A percentile compares a stretch with the other conserved stretches of the same genome.
Evolutionary conservation across 139 green algal genomes (phyloP).

Genomic region (Astrephomene gubernaculifera): DNA sequence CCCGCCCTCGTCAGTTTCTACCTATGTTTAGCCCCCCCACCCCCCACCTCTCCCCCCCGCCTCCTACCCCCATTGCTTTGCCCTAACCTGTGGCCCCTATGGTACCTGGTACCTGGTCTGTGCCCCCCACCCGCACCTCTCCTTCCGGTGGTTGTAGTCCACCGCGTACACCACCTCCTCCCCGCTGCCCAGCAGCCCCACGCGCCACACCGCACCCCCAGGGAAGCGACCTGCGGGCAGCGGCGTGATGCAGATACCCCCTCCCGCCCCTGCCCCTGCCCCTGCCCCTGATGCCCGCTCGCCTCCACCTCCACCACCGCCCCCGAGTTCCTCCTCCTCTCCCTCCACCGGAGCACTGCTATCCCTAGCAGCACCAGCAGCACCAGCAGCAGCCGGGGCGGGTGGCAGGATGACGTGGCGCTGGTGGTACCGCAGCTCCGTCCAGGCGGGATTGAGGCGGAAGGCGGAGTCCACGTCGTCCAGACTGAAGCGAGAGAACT

Average conservation of each 20-base stretch:
- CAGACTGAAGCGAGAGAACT: constrained; percentile 80
- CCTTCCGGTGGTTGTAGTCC: constrained; percentile 90
- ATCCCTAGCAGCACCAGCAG: constrained; percentile 46
- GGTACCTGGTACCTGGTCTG: too few species aligned
- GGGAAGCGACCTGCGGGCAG: constrained; percentile 86
- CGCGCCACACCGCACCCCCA: constrained; percentile 88
- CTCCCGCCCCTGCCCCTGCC: not conserved
- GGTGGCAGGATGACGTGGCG: too few species aligned
- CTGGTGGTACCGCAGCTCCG: constrained; percentile 77
- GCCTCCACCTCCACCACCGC: too few species aligned
- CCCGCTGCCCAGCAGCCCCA: constrained; percentile 44
- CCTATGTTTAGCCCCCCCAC: too few species aligned
- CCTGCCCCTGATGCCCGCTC: not conserved
- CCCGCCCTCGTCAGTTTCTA: too few species aligned
- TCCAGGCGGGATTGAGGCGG: constrained; percentile 32
- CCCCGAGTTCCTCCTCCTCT: too few species aligned
- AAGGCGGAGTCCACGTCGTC: constrained; percentile 91
- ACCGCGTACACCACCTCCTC: constrained; percentile 94
- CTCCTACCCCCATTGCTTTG: not conserved
- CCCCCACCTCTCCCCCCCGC: not conserved
- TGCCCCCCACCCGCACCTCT: constrained; percentile 55
- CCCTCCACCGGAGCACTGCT: not conserved
- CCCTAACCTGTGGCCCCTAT: too few species aligned
- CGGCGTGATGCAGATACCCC: constrained; percentile 80
- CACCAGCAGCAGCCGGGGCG: too few species aligned